These are phyloP conservation scores for Penicillium silybi DNA, from an alignment of 495 filamentous ascomycete species.

Conservation along the genomic window DNA sequence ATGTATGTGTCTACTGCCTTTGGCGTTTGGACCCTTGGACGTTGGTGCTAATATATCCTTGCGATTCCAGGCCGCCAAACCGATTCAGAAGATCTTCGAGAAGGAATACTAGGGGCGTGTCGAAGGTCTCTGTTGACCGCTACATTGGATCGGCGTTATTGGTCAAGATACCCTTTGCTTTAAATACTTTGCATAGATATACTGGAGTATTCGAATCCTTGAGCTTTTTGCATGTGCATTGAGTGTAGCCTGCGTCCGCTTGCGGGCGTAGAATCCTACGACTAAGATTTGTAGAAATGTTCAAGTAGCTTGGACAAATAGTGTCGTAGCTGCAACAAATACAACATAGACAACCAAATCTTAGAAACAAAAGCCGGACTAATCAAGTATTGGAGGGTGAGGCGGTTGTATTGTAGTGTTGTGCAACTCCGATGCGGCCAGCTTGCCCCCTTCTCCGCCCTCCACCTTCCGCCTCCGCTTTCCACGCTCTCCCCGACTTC, in stretches of 20 bases:
- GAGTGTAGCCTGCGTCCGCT: not conserved
- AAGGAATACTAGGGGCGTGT: constrained; percentile 52
- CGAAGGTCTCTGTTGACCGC: constrained; percentile 9
- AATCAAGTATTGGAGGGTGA: not conserved
- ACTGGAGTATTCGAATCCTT: not conserved
- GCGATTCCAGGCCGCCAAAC: constrained; percentile 66
- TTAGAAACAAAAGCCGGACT: not conserved
- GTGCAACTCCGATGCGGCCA: constrained; percentile 5
- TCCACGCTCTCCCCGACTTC: not conserved
- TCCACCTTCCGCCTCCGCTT: constrained; percentile 8
- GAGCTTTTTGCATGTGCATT: not conserved
- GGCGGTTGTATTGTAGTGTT: not conserved
- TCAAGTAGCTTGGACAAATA: not conserved
- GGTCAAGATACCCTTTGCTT: constrained; percentile 35
- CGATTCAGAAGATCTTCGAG: constrained; percentile 78
- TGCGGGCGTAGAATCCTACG: not conserved
- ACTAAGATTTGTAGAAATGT: not conserved
- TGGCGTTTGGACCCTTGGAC: not conserved
- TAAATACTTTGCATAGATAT: constrained; percentile 1
- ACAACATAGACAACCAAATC: too few relatives aligned
- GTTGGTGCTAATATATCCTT: constrained; percentile 8
- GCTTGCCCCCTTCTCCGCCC: constrained; percentile 21
- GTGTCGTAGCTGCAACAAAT: not conserved
- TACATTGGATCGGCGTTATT: constrained; percentile 29
- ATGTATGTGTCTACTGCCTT: constrained; percentile 35